These are phyloP conservation scores for Silene vulgaris DNA, from an alignment of 179 eudicot genomes.

Conservation along the genomic window DNA sequence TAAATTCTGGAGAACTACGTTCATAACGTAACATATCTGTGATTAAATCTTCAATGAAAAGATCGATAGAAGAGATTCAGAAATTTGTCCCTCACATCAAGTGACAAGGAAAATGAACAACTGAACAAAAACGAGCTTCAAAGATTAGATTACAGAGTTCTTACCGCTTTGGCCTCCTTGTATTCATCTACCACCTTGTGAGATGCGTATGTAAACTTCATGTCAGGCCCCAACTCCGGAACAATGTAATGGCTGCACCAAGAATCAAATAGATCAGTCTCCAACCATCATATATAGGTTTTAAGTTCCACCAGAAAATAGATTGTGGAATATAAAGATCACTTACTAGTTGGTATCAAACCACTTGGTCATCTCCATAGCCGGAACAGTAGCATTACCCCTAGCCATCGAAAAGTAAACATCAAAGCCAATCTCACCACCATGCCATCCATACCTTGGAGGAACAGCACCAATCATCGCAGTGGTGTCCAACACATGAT, in stretches of 20 bases:
- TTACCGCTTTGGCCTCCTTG: constrained; percentile 78
- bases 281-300: constrained; percentile 12
- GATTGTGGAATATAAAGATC: constrained; percentile 8
- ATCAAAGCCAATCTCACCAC: constrained; percentile 69
- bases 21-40: neutral
- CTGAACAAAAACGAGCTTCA: neutral
- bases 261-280: constrained; percentile 12
- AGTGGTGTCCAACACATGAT: constrained; percentile 66
- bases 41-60: neutral
- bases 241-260: constrained; percentile 71
- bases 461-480: constrained; percentile 80
- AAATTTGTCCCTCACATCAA: neutral
- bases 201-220: constrained; percentile 60
- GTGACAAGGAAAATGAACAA: neutral
- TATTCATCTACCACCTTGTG: constrained; percentile 70
- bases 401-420: constrained; percentile 78
- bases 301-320: neutral
- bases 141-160: constrained; percentile 15
- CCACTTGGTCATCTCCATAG: constrained; percentile 94
- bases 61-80: neutral
- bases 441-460: constrained; percentile 60
- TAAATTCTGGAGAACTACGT: constrained; percentile 4
- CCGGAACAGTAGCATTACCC: constrained; percentile 67
- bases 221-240: constrained; percentile 72
- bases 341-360: constrained; percentile 84